Conservation (phyloP, 768 basidiomycete species). For the Boletus eberwhitei region DNA sequence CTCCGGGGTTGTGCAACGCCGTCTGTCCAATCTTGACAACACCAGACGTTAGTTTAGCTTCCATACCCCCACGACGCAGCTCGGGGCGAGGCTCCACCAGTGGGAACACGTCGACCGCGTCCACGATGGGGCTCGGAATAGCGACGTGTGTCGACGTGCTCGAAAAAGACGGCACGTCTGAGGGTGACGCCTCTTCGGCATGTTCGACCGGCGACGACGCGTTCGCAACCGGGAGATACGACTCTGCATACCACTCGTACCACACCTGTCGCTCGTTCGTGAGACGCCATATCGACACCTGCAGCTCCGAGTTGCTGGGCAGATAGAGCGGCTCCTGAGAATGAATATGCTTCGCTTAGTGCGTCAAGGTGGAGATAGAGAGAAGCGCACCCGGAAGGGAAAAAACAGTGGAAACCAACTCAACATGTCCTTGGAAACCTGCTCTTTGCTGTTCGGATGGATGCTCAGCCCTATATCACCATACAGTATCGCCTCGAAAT, state of each 20-base stretch:
- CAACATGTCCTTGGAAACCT: constrained; percentile 92
- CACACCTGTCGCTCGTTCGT: constrained; percentile 89
- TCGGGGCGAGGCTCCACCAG: constrained; percentile 11
- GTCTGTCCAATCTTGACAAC: constrained; percentile 94
- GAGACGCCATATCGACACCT: constrained; percentile 91
- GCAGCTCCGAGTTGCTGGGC: constrained; percentile 87
- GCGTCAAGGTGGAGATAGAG: background rate
- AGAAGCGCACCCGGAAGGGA: constrained; percentile 71
- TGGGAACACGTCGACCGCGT: constrained; percentile 51
- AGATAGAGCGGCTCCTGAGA: constrained; percentile 87
- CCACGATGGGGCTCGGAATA: constrained; percentile 69
- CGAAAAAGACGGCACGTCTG: constrained; percentile 24
- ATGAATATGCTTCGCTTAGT: background rate
- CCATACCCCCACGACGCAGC: constrained; percentile 4
- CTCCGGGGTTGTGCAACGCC: constrained; percentile 85
- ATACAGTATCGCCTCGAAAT: constrained; percentile 94
- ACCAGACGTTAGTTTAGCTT: constrained; percentile 32
- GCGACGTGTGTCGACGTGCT: constrained; percentile 29
- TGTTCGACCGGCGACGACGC: constrained; percentile 22
- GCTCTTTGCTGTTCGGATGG: constrained; percentile 84
- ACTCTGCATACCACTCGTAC: constrained; percentile 99
- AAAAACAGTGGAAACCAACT: constrained; percentile 99
- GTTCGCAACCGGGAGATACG: constrained; percentile 69
- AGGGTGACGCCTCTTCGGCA: constrained; percentile 12
- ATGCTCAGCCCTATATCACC: constrained; percentile 89